Evolutionary conservation across 1,284 basidiomycete genomes (phyloP), one percentile per base, ranked within the genome.

Genomic region (Apiotrichum siamense): DNA sequence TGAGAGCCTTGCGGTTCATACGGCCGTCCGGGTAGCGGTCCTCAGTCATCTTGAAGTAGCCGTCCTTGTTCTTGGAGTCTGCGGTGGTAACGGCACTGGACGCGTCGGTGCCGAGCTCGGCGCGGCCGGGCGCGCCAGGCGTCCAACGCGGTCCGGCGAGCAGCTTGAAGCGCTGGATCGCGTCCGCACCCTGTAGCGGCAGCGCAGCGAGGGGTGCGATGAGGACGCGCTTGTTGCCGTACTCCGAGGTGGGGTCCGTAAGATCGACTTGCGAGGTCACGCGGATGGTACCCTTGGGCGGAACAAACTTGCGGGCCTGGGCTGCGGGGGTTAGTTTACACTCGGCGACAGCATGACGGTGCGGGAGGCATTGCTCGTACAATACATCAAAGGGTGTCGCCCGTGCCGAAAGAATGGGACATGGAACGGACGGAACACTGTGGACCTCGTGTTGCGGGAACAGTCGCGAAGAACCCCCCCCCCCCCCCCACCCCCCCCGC

Each of bases 1-100:
- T 86, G 21, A 83, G 84, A 83, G 86, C 88, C 69, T 90, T 90
- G 60, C 90, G 72, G 71, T 93, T 93, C 85, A 87, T 84, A 23
- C 81, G 78, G 1, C 83, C 79, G 59, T 81, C 78, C 4, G 83
- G 82, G 69, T 88, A 89, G 66, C 86, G 81, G 62, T 91, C 90
- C 66, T 86, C 88, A 1, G 86, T 80, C 52, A 93, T 87, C 74
- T 89, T 90, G 67, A 93, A 77, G 73, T 80, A 91, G 10, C 88
- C 88, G 50, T 87, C 79, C 51, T 77, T 79, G 62, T 80, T 81
- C 26, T 31, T 15, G 26, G 58, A 73, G 69, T 31, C 24, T 13
- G 40, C 36, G 15, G 39, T 18, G 18, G 54, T 42, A 15, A 36
- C 7, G 20, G 9, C 13, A 62, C 80, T 81, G 18, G 37, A 21